Conservation (phyloP, 2,329 filamentous ascomycete genomes). For the Alternaria consortialis region DNA sequence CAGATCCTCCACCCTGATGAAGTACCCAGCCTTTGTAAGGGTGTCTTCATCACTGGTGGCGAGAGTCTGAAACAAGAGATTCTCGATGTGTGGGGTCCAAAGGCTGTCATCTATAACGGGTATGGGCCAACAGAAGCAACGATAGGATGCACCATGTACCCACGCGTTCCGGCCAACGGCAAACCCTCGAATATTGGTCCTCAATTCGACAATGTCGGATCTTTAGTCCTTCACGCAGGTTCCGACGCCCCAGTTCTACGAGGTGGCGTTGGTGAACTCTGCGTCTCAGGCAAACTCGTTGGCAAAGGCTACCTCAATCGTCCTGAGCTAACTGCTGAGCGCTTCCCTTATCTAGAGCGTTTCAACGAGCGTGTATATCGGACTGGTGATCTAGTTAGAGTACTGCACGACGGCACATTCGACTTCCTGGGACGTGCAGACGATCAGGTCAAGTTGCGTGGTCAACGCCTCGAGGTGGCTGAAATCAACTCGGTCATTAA, state of each 20-base stretch:
- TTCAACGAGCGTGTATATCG: conserved; percentile 71
- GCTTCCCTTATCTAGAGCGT: conserved; percentile 72
- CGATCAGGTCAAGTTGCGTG: conserved; percentile 90
- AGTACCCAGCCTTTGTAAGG: conserved; percentile 78
- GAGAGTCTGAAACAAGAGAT: conserved; percentile 91
- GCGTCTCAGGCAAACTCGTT: conserved; percentile 85
- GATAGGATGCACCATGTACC: conserved; percentile 90
- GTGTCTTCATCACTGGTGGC: conserved; percentile 93
- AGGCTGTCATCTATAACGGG: conserved; percentile 86
- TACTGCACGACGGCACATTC: conserved; percentile 82
- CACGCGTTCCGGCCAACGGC: conserved; percentile 78
- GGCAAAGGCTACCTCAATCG: conserved; percentile 89
- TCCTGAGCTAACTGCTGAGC: conserved; percentile 76
- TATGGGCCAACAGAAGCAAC: conserved; percentile 92
- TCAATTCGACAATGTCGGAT: conserved; percentile 87
- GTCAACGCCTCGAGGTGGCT: conserved; percentile 86
- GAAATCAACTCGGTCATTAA: conserved; percentile 90
- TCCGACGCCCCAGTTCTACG: conserved; percentile 76
- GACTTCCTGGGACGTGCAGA: conserved; percentile 89
- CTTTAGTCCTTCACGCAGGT: conserved; percentile 76
- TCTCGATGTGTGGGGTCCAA: conserved; percentile 82
- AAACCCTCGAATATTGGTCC: conserved; percentile 87
- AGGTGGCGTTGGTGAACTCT: conserved; percentile 86
- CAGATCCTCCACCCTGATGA: conserved; percentile 80
- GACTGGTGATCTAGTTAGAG: conserved; percentile 86